These are phyloP conservation scores for Berkeleyomyces basicola DNA, from an alignment of 2,329 filamentous ascomycete genomes.

Conservation along the genomic window DNA sequence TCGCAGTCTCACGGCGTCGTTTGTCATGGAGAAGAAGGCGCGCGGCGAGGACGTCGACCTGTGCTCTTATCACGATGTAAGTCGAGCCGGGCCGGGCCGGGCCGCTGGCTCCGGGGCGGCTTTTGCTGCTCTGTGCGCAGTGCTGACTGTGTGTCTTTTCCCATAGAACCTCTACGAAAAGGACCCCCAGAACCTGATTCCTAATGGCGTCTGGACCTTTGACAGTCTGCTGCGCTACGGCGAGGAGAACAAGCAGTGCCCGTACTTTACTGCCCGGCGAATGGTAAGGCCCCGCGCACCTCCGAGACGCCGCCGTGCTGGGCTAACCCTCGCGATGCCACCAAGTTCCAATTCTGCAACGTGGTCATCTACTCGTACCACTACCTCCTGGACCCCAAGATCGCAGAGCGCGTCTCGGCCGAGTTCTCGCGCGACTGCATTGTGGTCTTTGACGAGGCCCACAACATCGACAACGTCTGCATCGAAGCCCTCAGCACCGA, in stretches of 20 bases:
- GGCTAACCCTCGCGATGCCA: not conserved
- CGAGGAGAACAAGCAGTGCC: conserved; percentile 90
- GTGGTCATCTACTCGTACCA: conserved; percentile 99
- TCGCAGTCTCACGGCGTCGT: conserved; percentile 85
- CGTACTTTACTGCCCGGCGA: conserved; percentile 85
- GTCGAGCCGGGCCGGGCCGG: conserved; percentile 16
- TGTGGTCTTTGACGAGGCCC: conserved; percentile 94
- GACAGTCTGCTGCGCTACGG: conserved; percentile 80
- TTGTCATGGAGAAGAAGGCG: conserved; percentile 95
- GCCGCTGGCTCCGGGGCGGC: no score
- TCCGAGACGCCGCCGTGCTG: not conserved
- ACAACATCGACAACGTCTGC: conserved; percentile 99
- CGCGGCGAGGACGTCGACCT: conserved; percentile 85
- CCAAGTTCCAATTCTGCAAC: conserved; percentile 92
- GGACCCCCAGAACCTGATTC: conserved; percentile 86
- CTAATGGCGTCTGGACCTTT: conserved; percentile 88
- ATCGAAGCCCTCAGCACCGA: conserved; percentile 96
- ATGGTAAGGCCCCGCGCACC: conserved; percentile 48
- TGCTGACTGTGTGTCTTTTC: not conserved
- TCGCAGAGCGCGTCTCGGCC: conserved; percentile 85
- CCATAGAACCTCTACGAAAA: conserved; percentile 73
- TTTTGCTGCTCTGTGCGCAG: not conserved
- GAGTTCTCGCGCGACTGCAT: conserved; percentile 97
- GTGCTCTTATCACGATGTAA: conserved; percentile 85
- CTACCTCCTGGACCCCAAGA: conserved; percentile 93